phyloP scores from a whole-genome alignment of 1,139 yeast genomes.

The Pichia inconspicua region DNA sequence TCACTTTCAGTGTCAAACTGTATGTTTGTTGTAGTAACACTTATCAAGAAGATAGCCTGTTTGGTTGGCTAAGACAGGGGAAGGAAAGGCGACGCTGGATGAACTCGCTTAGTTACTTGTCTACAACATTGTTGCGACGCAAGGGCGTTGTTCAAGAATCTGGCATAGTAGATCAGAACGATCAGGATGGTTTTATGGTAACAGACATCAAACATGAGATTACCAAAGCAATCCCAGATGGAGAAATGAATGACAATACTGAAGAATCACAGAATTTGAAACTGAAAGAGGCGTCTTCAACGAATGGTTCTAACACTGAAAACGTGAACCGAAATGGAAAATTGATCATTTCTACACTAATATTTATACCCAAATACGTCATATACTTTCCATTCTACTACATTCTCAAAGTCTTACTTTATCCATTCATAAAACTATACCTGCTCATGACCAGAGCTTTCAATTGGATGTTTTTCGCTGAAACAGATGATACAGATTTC shows the following conservation, averaged over 20 bases:
- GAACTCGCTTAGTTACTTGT: neutral
- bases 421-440: constrained; percentile 37
- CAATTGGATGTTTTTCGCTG: neutral
- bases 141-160: neutral
- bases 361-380: constrained; percentile 38
- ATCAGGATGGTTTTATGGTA: neutral
- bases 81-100: neutral
- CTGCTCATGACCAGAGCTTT: neutral
- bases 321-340: neutral
- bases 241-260: neutral
- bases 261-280: neutral
- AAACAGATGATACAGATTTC: neutral
- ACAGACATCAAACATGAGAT: neutral
- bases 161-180: neutral
- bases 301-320: neutral
- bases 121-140: neutral
- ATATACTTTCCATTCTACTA: constrained; percentile 39
- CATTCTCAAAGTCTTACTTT: constrained; percentile 38
- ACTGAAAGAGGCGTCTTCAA: too few species aligned
- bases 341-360: constrained; percentile 19
- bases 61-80: too few species aligned
- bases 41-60: too few species aligned
- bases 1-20: too few species aligned
- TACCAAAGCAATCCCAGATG: neutral
- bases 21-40: too few species aligned